Percentiles rank a stretch among this genome's conserved stretches.
phyloP scores from a whole-genome alignment of 345 rosid genomes.

The Microcos paniculata region DNA sequence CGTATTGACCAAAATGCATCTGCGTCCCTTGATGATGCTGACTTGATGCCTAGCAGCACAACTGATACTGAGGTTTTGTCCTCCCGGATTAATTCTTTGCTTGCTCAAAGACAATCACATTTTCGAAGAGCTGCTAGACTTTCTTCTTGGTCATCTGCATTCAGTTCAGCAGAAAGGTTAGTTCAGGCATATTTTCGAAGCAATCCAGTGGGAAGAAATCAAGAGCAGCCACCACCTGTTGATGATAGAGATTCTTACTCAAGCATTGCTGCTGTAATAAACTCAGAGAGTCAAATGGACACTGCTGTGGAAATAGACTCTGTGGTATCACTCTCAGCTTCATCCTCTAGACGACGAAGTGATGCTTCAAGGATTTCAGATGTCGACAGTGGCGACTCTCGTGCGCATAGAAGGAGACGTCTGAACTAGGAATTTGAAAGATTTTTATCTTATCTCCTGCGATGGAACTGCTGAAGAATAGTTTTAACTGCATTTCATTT shows the following conservation, averaged over 20 bases:
- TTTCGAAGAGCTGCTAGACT: constrained; percentile 53
- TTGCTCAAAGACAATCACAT: constrained; percentile 59
- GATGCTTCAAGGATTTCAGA: constrained; percentile 59
- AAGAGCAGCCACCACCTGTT: constrained; percentile 64
- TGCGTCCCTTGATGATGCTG: constrained; percentile 48
- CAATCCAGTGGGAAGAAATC: constrained; percentile 59
- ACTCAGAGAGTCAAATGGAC: constrained; percentile 68
- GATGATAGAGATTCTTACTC: constrained; percentile 83
- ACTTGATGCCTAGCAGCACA: constrained; percentile 46
- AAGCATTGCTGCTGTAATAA: constrained; percentile 60
- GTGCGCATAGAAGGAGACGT: constrained; percentile 60
- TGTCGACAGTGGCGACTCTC: constrained; percentile 63
- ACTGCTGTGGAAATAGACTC: constrained; percentile 71
- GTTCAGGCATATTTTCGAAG: constrained; percentile 55
- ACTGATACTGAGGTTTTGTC: constrained; percentile 50
- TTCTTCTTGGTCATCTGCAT: constrained; percentile 46
- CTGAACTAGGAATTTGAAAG: constrained; percentile 29
- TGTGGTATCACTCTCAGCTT: constrained; percentile 57
- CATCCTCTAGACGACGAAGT: constrained; percentile 61
- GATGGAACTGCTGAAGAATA: neutral
- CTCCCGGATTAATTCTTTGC: constrained; percentile 48
- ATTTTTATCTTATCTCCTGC: neutral
- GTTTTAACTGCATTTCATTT: constrained; percentile 9
- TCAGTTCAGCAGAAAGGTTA: constrained; percentile 55
- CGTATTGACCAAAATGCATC: constrained; percentile 66